Base-by-base conservation (phyloP, 176 grass and related monocot species). In the Melocanna baccifera region DNA sequence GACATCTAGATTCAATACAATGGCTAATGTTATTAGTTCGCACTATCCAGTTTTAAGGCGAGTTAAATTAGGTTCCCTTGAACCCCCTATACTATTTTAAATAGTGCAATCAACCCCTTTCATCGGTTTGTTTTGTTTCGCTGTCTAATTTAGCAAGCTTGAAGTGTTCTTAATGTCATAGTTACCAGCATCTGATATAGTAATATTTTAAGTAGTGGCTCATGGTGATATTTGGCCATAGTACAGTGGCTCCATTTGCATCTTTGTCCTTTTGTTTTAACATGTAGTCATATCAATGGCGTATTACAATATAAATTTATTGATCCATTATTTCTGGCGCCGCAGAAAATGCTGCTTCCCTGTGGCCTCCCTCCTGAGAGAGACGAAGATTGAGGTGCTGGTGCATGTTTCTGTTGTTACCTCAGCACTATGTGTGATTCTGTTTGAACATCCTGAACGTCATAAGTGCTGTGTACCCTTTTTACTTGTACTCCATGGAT, bases 311-410 rank as follows among this genome's bases (percentile, higher is more conserved):
- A 8, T 28, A 32, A 52, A 79, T 14, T 75, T 80, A 47, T 51
- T 50, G 23, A 58, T 45, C 5, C 32, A 7, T 4, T 52, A 12
- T 83, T 66, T 81, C 18, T 89, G 11, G 59, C 69, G 7, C 87
- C 51, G 41, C 81, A 97, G 94, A 97, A 97, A 97, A 97, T 97
- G 92, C 75, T 94, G 46, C 89, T 94, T 70, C 94, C 90, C 0
- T 94, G 90, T 25, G 84, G 92, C 6, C 88, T 93, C 47, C 90
- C 88, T 87, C 94, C 94, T 0, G 88, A 89, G 81, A 92, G 90
- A 55, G 92, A 92, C 1, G 92, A 97, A 85, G 94, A 97, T 59
- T 97, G 71, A 94, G 70, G 68, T 61, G 30, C 5, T 14, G 48
- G 12, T 22, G 29, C 51, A 70, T 64, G 46, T 41, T 43, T 51